These are phyloP conservation scores for Botryotinia narcissicola DNA, from an alignment of 2,329 filamentous ascomycete species.

Conservation along the genomic window DNA sequence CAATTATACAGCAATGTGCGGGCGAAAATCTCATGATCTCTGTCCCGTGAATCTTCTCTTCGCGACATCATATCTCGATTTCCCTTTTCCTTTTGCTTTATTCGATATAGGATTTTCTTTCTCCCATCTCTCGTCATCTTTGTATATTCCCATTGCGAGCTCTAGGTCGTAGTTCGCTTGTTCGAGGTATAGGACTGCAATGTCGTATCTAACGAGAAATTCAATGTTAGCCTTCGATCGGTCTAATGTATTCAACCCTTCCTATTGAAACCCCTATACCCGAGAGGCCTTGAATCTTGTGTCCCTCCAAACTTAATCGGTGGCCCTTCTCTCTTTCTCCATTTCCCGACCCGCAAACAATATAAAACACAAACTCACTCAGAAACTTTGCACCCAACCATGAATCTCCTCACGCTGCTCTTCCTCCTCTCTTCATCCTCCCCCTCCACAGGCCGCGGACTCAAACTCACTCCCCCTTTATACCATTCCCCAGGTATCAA, in stretches of 20 bases:
- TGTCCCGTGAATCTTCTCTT: conserved; percentile 36
- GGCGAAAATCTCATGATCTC: conserved; percentile 22
- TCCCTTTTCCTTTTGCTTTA: conserved; percentile 45
- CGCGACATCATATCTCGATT: conserved; percentile 38
- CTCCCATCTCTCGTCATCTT: conserved; percentile 76
- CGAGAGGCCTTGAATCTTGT: neutral
- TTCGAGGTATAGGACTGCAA: conserved; percentile 72
- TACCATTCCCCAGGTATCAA: conserved; percentile 71
- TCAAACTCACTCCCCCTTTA: conserved; percentile 64
- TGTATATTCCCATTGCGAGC: conserved; percentile 60
- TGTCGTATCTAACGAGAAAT: conserved; percentile 54
- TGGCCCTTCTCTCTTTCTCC: neutral
- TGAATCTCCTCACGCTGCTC: conserved; percentile 69
- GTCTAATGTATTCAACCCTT: neutral
- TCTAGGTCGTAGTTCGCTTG: conserved; percentile 66
- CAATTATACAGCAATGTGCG: neutral
- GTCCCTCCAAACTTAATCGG: neutral
- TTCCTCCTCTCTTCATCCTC: conserved; percentile 73
- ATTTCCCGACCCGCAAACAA: neutral
- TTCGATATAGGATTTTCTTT: conserved; percentile 59
- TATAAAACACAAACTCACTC: conserved; percentile 55
- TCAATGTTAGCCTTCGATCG: conserved; percentile 34
- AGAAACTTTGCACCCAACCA: conserved; percentile 73
- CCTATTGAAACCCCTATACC: neutral
- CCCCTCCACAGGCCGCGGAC: conserved; percentile 67